Conservation (phyloP, 1,284 basidiomycete species). For the Vanrija sp. region DNA sequence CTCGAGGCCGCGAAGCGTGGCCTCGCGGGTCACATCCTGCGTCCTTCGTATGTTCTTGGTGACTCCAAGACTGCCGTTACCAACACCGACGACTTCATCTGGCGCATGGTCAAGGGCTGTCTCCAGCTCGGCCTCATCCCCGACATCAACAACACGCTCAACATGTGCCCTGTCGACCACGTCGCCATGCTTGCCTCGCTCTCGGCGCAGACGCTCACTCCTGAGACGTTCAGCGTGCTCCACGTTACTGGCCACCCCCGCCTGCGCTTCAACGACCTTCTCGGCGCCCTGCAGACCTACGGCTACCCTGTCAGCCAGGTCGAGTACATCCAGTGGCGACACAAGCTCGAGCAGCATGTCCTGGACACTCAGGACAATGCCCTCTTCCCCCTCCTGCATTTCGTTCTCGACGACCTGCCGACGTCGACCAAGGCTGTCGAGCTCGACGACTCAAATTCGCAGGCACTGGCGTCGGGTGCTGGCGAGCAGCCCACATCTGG, state of each 20-base stretch:
- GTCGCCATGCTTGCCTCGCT: constrained; percentile 79
- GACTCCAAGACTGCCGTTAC: constrained; percentile 87
- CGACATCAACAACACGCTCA: constrained; percentile 97
- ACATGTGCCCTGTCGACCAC: constrained; percentile 97
- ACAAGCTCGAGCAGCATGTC: constrained; percentile 89
- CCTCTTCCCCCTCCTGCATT: constrained; percentile 93
- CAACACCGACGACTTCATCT: constrained; percentile 99
- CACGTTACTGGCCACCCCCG: constrained; percentile 85
- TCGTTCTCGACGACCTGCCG: constrained; percentile 94
- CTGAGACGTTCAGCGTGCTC: constrained; percentile 60
- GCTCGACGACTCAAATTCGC: constrained; percentile 82
- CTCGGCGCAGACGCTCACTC: constrained; percentile 59
- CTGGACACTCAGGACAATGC: constrained; percentile 93
- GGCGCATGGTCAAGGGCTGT: constrained; percentile 97
- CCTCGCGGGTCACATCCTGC: constrained; percentile 79
- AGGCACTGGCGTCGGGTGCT: constrained; percentile 58
- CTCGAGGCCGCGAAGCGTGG: constrained; percentile 87
- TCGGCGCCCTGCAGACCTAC: constrained; percentile 69
- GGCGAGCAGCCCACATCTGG: constrained; percentile 58
- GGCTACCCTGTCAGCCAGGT: constrained; percentile 75
- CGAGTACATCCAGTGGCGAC: constrained; percentile 91
- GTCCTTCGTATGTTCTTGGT: constrained; percentile 95
- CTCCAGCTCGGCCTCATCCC: constrained; percentile 92
- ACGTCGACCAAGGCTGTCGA: constrained; percentile 93
- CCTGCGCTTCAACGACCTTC: constrained; percentile 85